Conservation (phyloP, 192 early-diverging fungal species). For the Entomortierella chlamydospora region DNA sequence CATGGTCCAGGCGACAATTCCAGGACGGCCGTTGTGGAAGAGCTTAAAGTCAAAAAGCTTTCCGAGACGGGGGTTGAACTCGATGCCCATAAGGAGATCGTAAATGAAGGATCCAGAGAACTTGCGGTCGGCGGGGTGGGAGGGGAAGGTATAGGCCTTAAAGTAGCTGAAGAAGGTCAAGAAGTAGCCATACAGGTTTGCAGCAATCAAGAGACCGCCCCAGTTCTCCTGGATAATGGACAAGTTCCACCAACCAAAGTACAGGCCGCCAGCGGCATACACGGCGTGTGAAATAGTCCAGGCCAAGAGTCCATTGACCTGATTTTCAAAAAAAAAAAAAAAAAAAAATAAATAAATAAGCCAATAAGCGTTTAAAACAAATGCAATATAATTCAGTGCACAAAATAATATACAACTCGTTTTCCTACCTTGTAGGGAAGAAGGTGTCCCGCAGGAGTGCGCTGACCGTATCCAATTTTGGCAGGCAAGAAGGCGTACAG, state of each 20-base stretch:
- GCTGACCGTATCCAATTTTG: constrained; percentile 80
- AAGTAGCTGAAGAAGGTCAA: constrained; percentile 77
- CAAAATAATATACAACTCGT: too few species aligned
- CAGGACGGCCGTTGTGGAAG: constrained; percentile 86
- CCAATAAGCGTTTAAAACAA: neutral
- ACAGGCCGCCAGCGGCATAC: constrained; percentile 71
- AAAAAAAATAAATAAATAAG: too few species aligned
- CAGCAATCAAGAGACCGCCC: constrained; percentile 75
- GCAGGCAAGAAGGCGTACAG: constrained; percentile 76
- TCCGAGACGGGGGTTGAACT: constrained; percentile 84
- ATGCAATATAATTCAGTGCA: too few species aligned
- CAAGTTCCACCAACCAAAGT: constrained; percentile 70
- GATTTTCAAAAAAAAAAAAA: neutral
- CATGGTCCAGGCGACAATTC: constrained; percentile 88
- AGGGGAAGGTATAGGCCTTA: constrained; percentile 78
- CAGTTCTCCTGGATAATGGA: constrained; percentile 83
- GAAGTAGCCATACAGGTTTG: constrained; percentile 83
- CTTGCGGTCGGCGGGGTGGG: constrained; percentile 82
- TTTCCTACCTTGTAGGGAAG: constrained; percentile 84
- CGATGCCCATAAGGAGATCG: constrained; percentile 85
- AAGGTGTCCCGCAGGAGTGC: constrained; percentile 78
- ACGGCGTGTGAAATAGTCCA: constrained; percentile 78
- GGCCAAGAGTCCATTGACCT: constrained; percentile 83
- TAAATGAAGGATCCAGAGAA: constrained; percentile 80
- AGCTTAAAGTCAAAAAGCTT: constrained; percentile 85